phyloP scores from a whole-genome alignment of 1,139 yeast genomes.

The Kluyveromyces sp. region DNA sequence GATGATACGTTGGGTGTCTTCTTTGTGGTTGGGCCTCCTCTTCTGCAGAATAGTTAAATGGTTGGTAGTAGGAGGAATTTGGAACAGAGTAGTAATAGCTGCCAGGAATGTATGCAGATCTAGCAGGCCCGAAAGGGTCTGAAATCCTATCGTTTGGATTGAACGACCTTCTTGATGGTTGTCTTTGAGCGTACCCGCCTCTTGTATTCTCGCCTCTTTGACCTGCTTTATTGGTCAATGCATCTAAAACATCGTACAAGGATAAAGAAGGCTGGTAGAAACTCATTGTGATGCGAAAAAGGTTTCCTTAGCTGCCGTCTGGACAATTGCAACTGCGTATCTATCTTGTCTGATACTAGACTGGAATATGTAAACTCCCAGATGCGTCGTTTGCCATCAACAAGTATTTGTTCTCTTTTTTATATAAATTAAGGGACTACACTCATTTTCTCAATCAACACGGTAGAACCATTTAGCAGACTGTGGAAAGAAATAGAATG shows the following conservation, averaged over 20 bases:
- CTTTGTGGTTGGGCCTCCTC: conserved; percentile 4
- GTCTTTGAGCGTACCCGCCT: background rate
- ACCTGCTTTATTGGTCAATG: conserved; percentile 21
- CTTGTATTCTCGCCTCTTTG: conserved; percentile 9
- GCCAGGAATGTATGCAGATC: conserved; percentile 3
- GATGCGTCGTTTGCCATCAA: too few species aligned
- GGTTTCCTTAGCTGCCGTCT: too few species aligned
- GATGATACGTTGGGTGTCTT: background rate
- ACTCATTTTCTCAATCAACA: too few species aligned
- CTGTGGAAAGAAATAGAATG: too few species aligned
- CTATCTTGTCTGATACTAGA: too few species aligned
- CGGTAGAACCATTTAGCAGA: too few species aligned
- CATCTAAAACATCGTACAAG: conserved; percentile 26
- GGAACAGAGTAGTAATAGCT: conserved; percentile 11
- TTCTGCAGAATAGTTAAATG: conserved; percentile 7
- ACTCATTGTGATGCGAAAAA: conserved; percentile 20
- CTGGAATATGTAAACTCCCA: too few species aligned
- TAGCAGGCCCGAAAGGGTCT: background rate
- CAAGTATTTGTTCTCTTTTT: too few species aligned
- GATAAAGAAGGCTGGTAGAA: conserved; percentile 29
- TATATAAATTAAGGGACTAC: too few species aligned
- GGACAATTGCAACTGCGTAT: too few species aligned
- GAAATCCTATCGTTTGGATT: background rate
- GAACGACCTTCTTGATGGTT: background rate
- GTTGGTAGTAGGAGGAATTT: conserved; percentile 10